Conservation (phyloP, 441 rosid species). For the Brassica balearica region DNA sequence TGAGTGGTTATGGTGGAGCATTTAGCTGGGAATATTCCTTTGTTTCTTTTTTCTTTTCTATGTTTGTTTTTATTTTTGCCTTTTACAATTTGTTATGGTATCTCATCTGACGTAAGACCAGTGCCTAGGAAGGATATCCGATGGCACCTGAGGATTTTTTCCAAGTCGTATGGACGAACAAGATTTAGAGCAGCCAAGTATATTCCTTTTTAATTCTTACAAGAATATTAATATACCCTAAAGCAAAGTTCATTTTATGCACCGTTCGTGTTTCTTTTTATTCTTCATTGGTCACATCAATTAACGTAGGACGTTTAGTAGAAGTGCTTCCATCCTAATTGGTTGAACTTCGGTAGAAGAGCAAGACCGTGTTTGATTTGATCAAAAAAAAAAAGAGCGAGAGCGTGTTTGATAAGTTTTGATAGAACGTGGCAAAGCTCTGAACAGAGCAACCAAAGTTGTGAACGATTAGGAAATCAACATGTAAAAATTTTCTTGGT, state of each 20-base stretch:
- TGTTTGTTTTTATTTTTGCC: neutral
- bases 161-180: slow-evolving; percentile 30
- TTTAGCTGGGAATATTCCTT: slow-evolving; percentile 54
- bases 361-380: neutral
- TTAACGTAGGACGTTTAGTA: neutral
- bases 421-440: neutral
- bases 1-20: slow-evolving; percentile 30
- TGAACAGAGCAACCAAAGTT: neutral
- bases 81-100: neutral
- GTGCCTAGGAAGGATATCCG: slow-evolving; percentile 38
- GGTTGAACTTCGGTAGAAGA: neutral
- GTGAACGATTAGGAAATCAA: neutral
- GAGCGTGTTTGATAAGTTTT: neutral
- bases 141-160: slow-evolving; percentile 27
- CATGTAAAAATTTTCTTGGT: neutral
- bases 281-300: neutral
- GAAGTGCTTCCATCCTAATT: neutral
- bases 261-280: neutral
- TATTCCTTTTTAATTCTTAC: slow-evolving; percentile 16
- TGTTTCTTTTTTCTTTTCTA: slow-evolving; percentile 5
- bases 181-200: neutral
- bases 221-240: neutral
- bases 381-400: too few relatives aligned
- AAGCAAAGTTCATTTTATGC: neutral
- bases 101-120: slow-evolving; percentile 17